Evolutionary conservation across 495 filamentous ascomycete genomes (phyloP).

Genomic region (Letharia lupina): DNA sequence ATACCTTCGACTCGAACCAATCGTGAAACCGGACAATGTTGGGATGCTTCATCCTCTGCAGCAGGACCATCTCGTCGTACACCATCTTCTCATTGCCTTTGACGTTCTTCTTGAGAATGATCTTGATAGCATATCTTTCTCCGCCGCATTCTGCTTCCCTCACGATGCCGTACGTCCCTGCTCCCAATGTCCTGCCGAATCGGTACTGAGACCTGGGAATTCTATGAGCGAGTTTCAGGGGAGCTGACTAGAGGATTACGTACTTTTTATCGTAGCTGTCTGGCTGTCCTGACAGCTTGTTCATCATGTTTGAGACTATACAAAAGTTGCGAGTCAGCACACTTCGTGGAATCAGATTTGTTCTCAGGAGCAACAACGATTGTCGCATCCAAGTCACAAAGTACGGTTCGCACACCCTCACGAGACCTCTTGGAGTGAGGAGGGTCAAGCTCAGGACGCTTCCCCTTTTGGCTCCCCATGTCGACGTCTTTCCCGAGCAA

Average conservation of each 20-base stretch:
- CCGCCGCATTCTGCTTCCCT: slow-evolving; percentile 75
- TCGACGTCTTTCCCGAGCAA: slow-evolving; percentile 13
- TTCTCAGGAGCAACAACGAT: not conserved
- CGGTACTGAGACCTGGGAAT: slow-evolving; percentile 65
- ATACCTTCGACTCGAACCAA: slow-evolving; percentile 91
- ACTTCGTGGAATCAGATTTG: not conserved
- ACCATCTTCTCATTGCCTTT: slow-evolving; percentile 98
- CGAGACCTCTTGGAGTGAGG: slow-evolving; percentile 2
- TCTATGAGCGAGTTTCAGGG: slow-evolving; percentile 8
- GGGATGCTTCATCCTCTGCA: slow-evolving; percentile 82
- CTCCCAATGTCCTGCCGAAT: slow-evolving; percentile 88
- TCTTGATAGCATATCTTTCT: slow-evolving; percentile 94
- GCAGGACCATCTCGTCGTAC: slow-evolving; percentile 88
- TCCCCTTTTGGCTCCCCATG: slow-evolving; percentile 14
- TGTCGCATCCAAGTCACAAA: slow-evolving; percentile 4
- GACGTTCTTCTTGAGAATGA: slow-evolving; percentile 99
- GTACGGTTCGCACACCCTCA: slow-evolving; percentile 6
- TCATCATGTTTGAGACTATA: slow-evolving; percentile 80
- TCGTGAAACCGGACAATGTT: slow-evolving; percentile 98
- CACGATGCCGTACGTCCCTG: slow-evolving; percentile 97
- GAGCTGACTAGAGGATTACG: slow-evolving; percentile 15
- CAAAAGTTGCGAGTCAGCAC: slow-evolving; percentile 29
- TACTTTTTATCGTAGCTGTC: slow-evolving; percentile 98
- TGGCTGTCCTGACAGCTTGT: slow-evolving; percentile 94
- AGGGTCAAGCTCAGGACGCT: slow-evolving; percentile 4